These are phyloP conservation scores for Paraphoma sp. DNA, from an alignment of 2,329 filamentous ascomycete species.

Conservation along the genomic window DNA sequence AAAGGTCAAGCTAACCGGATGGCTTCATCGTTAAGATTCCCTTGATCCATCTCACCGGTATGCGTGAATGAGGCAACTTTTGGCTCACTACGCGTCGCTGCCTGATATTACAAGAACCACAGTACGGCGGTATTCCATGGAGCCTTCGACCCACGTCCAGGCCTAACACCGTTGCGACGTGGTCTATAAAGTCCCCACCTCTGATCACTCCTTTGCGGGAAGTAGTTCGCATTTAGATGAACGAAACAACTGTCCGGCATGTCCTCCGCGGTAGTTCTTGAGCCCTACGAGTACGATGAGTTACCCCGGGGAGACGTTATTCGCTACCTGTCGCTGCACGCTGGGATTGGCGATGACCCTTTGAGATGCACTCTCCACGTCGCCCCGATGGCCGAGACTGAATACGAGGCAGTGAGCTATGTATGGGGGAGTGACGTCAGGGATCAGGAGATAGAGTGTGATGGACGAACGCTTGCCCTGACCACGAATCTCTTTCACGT, in stretches of 20 bases:
- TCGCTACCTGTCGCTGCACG: slow-evolving; percentile 6
- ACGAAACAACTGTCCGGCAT: neutral
- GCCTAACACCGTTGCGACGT: neutral
- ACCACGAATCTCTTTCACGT: slow-evolving; percentile 11
- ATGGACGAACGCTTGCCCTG: slow-evolving; percentile 5
- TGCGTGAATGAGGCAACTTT: neutral
- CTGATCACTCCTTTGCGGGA: no score
- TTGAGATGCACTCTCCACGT: slow-evolving; percentile 13
- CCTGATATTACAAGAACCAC: neutral
- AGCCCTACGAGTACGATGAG: slow-evolving; percentile 5
- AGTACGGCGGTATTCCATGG: no score
- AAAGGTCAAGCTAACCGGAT: no score
- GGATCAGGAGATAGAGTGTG: slow-evolving; percentile 9
- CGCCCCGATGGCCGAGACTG: slow-evolving; percentile 1
- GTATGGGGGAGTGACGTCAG: slow-evolving; percentile 14
- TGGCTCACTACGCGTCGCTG: neutral
- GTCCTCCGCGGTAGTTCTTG: neutral
- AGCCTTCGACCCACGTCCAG: neutral
- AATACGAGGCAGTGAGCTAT: slow-evolving; percentile 20
- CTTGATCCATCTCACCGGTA: neutral
- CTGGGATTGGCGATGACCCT: slow-evolving; percentile 4
- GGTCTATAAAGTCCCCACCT: neutral
- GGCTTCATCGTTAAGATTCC: neutral
- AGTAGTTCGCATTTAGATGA: neutral
- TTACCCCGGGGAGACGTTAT: slow-evolving; percentile 5